Evolutionary conservation across 345 rosid species (phyloP).

Genomic region (Cochlearia excelsa): DNA sequence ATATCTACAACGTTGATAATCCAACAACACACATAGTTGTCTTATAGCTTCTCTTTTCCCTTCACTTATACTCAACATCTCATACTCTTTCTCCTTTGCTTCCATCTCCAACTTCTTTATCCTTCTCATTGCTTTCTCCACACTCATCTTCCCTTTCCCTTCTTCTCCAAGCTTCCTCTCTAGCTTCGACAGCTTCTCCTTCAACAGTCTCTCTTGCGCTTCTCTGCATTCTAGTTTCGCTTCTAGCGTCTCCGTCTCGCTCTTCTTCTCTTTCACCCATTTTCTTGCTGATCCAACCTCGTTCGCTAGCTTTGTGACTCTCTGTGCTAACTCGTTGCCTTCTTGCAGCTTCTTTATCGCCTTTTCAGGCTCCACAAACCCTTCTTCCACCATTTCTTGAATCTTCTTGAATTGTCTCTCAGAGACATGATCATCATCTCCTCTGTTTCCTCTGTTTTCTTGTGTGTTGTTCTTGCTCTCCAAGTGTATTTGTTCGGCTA

Average conservation of each 20-base stretch:
- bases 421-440: background rate
- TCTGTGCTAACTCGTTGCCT: slow-evolving; percentile 26
- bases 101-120: slow-evolving; percentile 44
- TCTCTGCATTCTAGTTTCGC: slow-evolving; percentile 42
- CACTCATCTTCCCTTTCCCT: slow-evolving; percentile 42
- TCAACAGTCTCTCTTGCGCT: slow-evolving; percentile 40
- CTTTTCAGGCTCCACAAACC: slow-evolving; percentile 40
- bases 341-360: slow-evolving; percentile 40
- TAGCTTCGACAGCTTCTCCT: slow-evolving; percentile 42
- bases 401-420: slow-evolving; percentile 29
- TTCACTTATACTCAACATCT: slow-evolving; percentile 47
- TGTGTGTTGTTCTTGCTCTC: slow-evolving; percentile 21
- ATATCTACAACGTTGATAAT: slow-evolving; percentile 64
- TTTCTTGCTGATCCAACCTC: slow-evolving; percentile 49
- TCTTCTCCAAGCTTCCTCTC: slow-evolving; percentile 39
- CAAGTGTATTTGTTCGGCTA: slow-evolving; percentile 10
- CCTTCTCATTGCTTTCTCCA: slow-evolving; percentile 32
- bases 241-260: slow-evolving; percentile 31
- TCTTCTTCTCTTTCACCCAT: slow-evolving; percentile 37
- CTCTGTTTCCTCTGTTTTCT: slow-evolving; percentile 12
- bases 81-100: slow-evolving; percentile 49
- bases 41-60: slow-evolving; percentile 89
- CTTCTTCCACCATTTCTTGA: slow-evolving; percentile 32
- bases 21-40: slow-evolving; percentile 79
- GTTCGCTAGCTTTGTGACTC: slow-evolving; percentile 38